Evolutionary conservation across 1,284 basidiomycete species (phyloP).

Genomic region (Bondarzewia mesenterica): DNA sequence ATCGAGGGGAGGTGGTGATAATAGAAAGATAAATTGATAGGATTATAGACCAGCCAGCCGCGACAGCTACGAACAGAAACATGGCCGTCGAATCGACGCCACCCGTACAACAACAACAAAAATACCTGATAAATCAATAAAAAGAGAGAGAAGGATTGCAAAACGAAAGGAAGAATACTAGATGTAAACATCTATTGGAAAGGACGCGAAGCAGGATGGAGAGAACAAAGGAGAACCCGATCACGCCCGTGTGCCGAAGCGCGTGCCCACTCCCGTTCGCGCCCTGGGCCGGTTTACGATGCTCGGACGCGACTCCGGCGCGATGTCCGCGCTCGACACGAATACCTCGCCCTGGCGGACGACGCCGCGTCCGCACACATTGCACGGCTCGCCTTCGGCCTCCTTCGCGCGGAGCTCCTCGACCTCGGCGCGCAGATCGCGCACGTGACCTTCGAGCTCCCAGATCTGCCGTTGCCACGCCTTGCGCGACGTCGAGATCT

Average conservation of each 20-base stretch:
- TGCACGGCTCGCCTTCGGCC: slow-evolving; percentile 31
- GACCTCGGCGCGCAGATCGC: slow-evolving; percentile 42
- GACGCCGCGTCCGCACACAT: background rate
- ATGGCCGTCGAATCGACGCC: no score
- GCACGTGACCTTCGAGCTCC: slow-evolving; percentile 69
- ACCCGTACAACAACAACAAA: no score
- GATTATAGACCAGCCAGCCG: background rate
- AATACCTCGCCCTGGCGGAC: background rate
- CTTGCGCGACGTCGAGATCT: slow-evolving; percentile 48
- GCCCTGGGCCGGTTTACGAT: slow-evolving; percentile 36
- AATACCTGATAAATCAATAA: background rate
- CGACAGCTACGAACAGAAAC: no score
- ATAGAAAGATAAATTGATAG: background rate
- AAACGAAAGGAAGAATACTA: background rate
- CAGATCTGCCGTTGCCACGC: slow-evolving; percentile 64
- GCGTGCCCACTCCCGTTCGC: slow-evolving; percentile 50
- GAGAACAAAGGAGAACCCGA: slow-evolving; percentile 3
- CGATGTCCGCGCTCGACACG: background rate
- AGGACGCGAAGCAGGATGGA: background rate
- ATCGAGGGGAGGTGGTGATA: background rate
- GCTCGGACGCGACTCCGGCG: background rate
- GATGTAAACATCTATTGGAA: background rate
- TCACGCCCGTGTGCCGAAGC: slow-evolving; percentile 46
- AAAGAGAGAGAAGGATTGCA: background rate
- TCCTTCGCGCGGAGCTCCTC: slow-evolving; percentile 31